Evolutionary conservation across 2,329 filamentous ascomycete genomes (phyloP), one percentile per base, ranked within the genome.

Genomic region (Epicoccum nigrum): DNA sequence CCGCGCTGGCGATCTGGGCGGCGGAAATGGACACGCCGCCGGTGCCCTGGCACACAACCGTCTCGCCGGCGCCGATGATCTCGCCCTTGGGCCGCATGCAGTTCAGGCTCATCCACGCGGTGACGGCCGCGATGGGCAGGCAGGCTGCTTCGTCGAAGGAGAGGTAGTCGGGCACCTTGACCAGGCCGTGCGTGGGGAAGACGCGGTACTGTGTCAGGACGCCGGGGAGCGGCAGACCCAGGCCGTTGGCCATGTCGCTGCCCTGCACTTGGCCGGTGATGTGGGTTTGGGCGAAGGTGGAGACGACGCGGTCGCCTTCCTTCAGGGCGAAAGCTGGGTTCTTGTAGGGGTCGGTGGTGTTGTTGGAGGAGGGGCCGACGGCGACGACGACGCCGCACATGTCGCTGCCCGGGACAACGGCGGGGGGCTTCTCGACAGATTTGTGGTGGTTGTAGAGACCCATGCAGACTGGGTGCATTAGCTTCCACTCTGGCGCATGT

Each of bases 361-460:
- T 51, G 2, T 73, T 75, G 15, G 76, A 67, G 2, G 43, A 39
- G 17, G 65, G 64, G 27, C 82, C 81, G 23, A 81, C 61, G 12
- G 77, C 69, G 2, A 82, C 74, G 37, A 90, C 76, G 7, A 78
- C 77, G 35, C 87, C 87, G 71, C 85, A 87, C 79, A 87, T 88
- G 70, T 90, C 87, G 17, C 85, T 87, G 70, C 84, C 86, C 1
- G 86, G 86, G 1, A 89, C 83, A 11, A 89, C 59, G 3, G 67
- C 59, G 62, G 47, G 77, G 52, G 45, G 71, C 45, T 44, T 69
- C 55, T 51, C 74, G 37, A 84, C 73, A 4, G 79, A 77, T 59
- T 81, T 79, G 74, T 89, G 85, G 70, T 89, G 85, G 65, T 78
- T 84, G 74, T 89, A 90, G 11, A 83, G 76, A 23, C 87, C 87